Percentiles rank a stretch among this genome's conserved stretches.
Conservation (phyloP, 106 monocot genomes). For the Phalaenopsis equestris region DNA sequence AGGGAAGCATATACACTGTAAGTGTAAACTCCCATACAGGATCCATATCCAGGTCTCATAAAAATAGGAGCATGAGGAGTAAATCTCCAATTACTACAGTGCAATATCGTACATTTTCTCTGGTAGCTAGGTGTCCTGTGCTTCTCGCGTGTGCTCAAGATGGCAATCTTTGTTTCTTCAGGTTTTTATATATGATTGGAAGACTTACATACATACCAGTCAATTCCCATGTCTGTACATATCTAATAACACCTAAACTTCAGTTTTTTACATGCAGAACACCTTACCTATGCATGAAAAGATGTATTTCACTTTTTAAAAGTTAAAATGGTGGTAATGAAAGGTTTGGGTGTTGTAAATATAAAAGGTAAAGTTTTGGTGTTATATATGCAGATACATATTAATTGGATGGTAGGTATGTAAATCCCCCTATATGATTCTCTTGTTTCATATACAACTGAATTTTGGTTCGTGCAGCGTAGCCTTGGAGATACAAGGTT, state of each 20-base stretch:
- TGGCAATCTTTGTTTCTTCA: slow-evolving; percentile 86
- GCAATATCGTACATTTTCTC: slow-evolving; percentile 89
- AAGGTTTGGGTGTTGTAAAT: no score
- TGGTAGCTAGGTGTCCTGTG: slow-evolving; percentile 70
- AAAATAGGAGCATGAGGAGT: slow-evolving; percentile 62
- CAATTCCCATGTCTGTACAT: no score
- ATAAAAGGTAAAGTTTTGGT: no score
- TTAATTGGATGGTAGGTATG: background rate
- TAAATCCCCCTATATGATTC: background rate
- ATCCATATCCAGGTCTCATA: slow-evolving; percentile 78
- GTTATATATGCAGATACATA: background rate
- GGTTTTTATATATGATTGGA: slow-evolving; percentile 25
- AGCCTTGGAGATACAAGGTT: slow-evolving; percentile 76
- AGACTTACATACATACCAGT: no score
- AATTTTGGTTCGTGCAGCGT: slow-evolving; percentile 40
- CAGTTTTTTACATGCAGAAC: no score
- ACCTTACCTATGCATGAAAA: no score
- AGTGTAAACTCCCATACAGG: slow-evolving; percentile 79
- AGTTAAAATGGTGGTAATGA: no score
- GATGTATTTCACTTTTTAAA: no score
- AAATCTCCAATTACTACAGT: slow-evolving; percentile 72
- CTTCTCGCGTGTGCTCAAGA: slow-evolving; percentile 87
- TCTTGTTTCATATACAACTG: background rate
- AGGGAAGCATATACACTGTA: slow-evolving; percentile 84
- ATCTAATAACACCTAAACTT: no score